Percentiles rank a stretch among this genome's conserved stretches.
Conservation (phyloP, 495 filamentous ascomycete genomes). For the Aspergillus bridgeri region DNA sequence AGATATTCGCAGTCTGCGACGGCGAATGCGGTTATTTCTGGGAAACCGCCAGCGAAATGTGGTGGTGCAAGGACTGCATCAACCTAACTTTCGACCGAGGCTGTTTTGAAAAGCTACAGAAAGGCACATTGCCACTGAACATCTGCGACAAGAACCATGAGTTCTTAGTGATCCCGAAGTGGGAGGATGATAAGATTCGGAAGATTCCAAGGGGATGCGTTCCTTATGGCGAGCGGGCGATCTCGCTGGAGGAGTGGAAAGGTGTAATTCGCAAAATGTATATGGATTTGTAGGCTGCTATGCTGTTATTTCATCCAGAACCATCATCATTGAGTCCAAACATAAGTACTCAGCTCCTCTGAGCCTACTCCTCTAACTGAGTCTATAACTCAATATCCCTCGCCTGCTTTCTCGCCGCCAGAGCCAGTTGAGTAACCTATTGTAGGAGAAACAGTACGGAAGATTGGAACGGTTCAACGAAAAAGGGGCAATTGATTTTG, state of each 20-base stretch:
- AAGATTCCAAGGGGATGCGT: conserved; percentile 25
- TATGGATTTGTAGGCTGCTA: conserved; percentile 15
- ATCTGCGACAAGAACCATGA: conserved; percentile 35
- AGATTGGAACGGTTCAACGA: too few relatives aligned
- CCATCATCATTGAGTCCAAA: too few relatives aligned
- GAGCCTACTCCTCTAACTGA: too few relatives aligned
- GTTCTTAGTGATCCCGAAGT: conserved; percentile 33
- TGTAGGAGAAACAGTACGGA: too few relatives aligned
- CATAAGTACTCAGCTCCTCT: too few relatives aligned
- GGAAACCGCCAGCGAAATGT: conserved; percentile 26
- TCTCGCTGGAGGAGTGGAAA: conserved; percentile 38
- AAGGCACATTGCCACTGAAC: conserved; percentile 23
- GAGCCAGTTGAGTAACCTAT: too few relatives aligned
- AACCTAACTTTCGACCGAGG: conserved; percentile 24
- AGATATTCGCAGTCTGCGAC: conserved; percentile 20
- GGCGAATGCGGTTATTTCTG: conserved; percentile 22
- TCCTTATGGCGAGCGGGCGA: conserved; percentile 26
- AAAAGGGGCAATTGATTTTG: too few relatives aligned
- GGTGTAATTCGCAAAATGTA: conserved; percentile 25
- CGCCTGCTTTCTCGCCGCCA: too few relatives aligned
- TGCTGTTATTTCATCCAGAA: too few relatives aligned
- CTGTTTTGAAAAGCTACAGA: conserved; percentile 28
- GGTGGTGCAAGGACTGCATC: conserved; percentile 37
- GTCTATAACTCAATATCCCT: too few relatives aligned
- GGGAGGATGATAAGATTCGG: conserved; percentile 23